phyloP scores from a whole-genome alignment of 2,329 filamentous ascomycete species.

The Sclerotinia minor region DNA sequence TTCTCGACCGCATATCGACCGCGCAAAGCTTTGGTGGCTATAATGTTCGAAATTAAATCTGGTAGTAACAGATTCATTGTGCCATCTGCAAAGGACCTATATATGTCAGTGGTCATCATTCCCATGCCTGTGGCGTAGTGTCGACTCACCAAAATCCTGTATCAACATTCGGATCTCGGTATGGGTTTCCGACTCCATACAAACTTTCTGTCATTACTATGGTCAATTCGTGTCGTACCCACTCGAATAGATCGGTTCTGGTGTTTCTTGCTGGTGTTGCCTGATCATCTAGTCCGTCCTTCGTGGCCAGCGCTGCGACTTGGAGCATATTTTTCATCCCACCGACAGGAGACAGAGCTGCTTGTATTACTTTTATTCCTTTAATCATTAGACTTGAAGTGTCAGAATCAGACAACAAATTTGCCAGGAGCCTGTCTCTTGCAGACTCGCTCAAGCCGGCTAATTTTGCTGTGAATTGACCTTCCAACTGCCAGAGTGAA shows the following conservation, averaged over 20 bases:
- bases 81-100: conserved; percentile 13
- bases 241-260: not conserved
- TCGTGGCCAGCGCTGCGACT: not conserved
- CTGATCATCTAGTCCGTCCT: not conserved
- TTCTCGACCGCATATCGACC: conserved; percentile 8
- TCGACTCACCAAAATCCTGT: conserved; percentile 20
- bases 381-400: conserved; percentile 7
- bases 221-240: conserved; percentile 21
- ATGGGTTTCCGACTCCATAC: conserved; percentile 18
- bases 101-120: not conserved
- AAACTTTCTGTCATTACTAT: conserved; percentile 16
- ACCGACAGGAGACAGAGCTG: not conserved
- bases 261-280: not conserved
- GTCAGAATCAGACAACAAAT: not conserved
- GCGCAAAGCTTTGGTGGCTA: conserved; percentile 3
- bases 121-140: too few species aligned
- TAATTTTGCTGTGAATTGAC: conserved; percentile 3
- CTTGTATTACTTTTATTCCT: conserved; percentile 15
- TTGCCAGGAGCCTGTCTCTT: not conserved
- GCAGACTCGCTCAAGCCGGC: conserved; percentile 1
- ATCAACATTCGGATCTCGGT: conserved; percentile 17
- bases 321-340: conserved; percentile 8
- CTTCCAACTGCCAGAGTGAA: conserved; percentile 21
- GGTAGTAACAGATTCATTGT: conserved; percentile 15
- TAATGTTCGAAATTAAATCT: not conserved